Conservation (phyloP, 2,329 filamentous ascomycete species). For the Epichloe typhina region DNA sequence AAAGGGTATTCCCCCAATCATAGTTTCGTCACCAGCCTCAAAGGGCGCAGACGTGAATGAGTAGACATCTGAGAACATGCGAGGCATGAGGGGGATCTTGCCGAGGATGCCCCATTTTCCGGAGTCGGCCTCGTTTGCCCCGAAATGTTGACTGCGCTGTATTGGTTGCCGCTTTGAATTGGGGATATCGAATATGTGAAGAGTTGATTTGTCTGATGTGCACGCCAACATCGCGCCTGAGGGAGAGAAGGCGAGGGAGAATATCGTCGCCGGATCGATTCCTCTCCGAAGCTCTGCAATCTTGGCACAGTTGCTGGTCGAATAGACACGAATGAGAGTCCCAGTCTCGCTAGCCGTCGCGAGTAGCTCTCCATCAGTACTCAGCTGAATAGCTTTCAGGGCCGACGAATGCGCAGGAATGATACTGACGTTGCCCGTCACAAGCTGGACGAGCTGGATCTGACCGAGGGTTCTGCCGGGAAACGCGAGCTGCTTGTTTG, state of each 20-base stretch:
- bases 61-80: constrained; percentile 80
- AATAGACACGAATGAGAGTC: constrained; percentile 77
- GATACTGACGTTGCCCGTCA: constrained; percentile 75
- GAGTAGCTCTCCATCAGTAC: constrained; percentile 64
- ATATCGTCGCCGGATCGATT: constrained; percentile 77
- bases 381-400: constrained; percentile 67
- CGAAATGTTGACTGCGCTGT: constrained; percentile 18
- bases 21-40: constrained; percentile 64
- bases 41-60: constrained; percentile 73
- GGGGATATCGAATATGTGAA: constrained; percentile 86
- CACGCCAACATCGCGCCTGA: constrained; percentile 70
- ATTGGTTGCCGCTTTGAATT: constrained; percentile 31
- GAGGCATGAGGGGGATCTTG: constrained; percentile 77
- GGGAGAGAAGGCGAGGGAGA: constrained; percentile 78
- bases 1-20: constrained; percentile 31
- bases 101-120: constrained; percentile 80
- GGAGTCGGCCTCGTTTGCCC: constrained; percentile 24
- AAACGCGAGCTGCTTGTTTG: constrained; percentile 62
- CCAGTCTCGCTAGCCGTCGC: constrained; percentile 88
- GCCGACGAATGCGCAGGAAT: constrained; percentile 78
- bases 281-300: constrained; percentile 78
- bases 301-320: constrained; percentile 65
- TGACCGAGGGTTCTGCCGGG: constrained; percentile 81
- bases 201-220: constrained; percentile 90
- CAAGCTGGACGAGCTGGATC: constrained; percentile 72